Evolutionary conservation across 805 yeast genomes (phyloP).

Genomic region (Teunomyces lycoperdinae): DNA sequence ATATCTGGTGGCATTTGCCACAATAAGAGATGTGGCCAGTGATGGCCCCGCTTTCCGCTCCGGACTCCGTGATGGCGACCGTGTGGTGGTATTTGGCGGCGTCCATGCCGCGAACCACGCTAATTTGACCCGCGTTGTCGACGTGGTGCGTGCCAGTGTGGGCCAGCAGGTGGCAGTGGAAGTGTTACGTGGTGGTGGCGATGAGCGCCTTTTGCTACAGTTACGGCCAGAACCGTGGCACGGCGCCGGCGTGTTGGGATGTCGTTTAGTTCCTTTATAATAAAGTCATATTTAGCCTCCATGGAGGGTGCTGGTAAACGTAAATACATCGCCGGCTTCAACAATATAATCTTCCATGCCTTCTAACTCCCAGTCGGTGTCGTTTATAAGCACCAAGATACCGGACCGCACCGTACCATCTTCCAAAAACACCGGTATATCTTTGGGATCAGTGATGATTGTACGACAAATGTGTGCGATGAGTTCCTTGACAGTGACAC

Average conservation of each 20-base stretch:
- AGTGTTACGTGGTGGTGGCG: slow-evolving; percentile 36
- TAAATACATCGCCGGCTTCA: slow-evolving; percentile 70
- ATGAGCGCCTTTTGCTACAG: slow-evolving; percentile 14
- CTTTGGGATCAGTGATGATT: slow-evolving; percentile 59
- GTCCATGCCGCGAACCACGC: slow-evolving; percentile 57
- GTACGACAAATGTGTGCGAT: slow-evolving; percentile 51
- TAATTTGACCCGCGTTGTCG: slow-evolving; percentile 44
- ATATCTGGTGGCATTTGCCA: slow-evolving; percentile 48
- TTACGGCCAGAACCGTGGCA: slow-evolving; percentile 57
- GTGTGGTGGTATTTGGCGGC: slow-evolving; percentile 50
- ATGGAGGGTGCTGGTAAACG: slow-evolving; percentile 90
- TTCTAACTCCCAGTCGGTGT: slow-evolving; percentile 95
- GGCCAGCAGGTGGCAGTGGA: slow-evolving; percentile 24
- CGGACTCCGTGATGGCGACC: slow-evolving; percentile 58
- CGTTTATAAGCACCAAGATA: slow-evolving; percentile 84
- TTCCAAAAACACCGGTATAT: slow-evolving; percentile 72
- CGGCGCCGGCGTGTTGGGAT: slow-evolving; percentile 70
- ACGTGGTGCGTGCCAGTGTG: slow-evolving; percentile 39
- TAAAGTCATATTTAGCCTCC: slow-evolving; percentile 61
- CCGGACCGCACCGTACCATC: slow-evolving; percentile 89
- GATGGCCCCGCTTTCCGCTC: slow-evolving; percentile 54
- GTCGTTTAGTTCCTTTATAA: slow-evolving; percentile 49
- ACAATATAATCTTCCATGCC: slow-evolving; percentile 82
- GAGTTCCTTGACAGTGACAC: slow-evolving; percentile 48
- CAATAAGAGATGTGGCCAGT: slow-evolving; percentile 46